A percentile compares a stretch with the other conserved stretches of the same genome.
phyloP scores from a whole-genome alignment of 768 basidiomycete genomes.

The Punctularia strigosozonata region DNA sequence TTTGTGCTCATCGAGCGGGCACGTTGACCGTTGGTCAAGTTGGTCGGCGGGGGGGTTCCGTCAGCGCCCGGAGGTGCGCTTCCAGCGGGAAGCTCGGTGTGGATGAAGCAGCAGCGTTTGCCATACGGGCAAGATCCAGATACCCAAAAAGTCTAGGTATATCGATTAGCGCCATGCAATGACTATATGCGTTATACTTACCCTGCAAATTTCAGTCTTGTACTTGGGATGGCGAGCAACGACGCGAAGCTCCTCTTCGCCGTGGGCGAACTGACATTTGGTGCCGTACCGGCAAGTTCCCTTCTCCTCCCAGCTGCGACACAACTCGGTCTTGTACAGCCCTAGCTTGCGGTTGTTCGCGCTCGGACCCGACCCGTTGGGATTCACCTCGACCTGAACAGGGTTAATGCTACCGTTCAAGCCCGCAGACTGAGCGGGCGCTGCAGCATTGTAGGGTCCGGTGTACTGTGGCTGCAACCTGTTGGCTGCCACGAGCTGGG shows the following conservation, averaged over 20 bases:
- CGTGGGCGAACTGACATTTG: constrained; percentile 92
- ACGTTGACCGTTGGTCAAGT: constrained; percentile 34
- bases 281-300: constrained; percentile 74
- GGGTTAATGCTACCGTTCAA: constrained; percentile 13
- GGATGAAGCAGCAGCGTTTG: constrained; percentile 89
- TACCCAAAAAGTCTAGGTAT: constrained; percentile 77
- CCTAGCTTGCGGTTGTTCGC: constrained; percentile 88
- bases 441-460: constrained; percentile 34
- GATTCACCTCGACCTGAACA: constrained; percentile 14
- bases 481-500: constrained; percentile 41
- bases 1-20: constrained; percentile 62
- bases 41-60: constrained; percentile 39
- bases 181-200: constrained; percentile 22
- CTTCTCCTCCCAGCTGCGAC: constrained; percentile 90
- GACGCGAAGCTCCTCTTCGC: constrained; percentile 75
- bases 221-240: constrained; percentile 92
- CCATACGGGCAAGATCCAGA: constrained; percentile 90
- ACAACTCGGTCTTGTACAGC: constrained; percentile 84
- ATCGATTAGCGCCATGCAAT: constrained; percentile 6
- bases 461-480: constrained; percentile 45
- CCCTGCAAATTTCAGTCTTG: constrained; percentile 90
- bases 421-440: constrained; percentile 9
- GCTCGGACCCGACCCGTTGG: constrained; percentile 54
- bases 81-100: constrained; percentile 70
- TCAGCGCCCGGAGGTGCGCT: constrained; percentile 44